Evolutionary conservation across 441 rosid genomes (phyloP).

Genomic region (Corymbia calophylla): DNA sequence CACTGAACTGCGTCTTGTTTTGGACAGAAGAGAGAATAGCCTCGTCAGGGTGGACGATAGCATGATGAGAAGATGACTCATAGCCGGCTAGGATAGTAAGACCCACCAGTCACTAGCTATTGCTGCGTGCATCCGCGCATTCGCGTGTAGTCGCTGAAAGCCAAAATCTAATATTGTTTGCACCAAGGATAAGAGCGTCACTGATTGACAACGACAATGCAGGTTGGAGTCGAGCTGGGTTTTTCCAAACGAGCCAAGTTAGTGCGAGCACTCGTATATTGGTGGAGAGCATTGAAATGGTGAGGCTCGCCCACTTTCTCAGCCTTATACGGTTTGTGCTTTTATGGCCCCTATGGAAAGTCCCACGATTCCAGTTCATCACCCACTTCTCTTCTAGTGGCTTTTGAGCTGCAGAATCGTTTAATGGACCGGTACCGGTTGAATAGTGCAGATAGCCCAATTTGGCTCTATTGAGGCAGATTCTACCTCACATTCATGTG

Average conservation of each 20-base stretch:
- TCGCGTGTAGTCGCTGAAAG: not conserved
- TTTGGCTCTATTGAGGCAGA: not conserved
- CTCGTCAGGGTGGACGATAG: not conserved
- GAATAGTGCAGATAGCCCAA: not conserved
- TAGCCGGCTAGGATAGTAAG: not conserved
- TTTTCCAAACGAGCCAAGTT: not conserved
- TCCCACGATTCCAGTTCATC: not conserved
- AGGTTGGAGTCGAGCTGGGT: not conserved
- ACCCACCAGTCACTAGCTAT: not conserved
- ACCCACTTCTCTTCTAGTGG: not conserved
- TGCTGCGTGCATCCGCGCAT: not conserved
- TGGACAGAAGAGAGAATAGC: not conserved
- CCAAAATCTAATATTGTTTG: not conserved
- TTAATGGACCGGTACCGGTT: not conserved
- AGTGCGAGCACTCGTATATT: not conserved
- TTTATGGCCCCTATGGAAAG: not conserved
- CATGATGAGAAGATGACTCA: not conserved
- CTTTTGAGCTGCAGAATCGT: not conserved
- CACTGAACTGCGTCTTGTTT: not conserved
- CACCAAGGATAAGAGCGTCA: not conserved
- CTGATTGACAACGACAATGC: not conserved
- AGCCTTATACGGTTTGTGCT: not conserved
- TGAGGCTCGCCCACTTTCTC: not conserved
- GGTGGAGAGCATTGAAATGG: not conserved
- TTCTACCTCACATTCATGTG: not conserved